Conservation (phyloP, 192 early-diverging fungal genomes). For the Tieghemiomyces parasiticus region DNA sequence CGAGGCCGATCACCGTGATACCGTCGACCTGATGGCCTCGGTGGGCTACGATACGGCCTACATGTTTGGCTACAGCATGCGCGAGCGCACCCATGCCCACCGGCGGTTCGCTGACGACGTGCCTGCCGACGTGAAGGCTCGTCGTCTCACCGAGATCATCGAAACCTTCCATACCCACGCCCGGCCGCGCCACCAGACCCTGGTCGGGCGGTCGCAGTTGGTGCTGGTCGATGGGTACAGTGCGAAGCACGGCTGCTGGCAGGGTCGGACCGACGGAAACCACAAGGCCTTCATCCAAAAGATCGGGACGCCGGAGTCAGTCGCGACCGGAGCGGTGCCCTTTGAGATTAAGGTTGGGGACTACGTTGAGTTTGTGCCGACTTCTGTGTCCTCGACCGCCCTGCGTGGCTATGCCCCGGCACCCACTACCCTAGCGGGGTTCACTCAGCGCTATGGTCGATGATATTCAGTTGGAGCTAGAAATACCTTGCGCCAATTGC, state of each 20-base stretch:
- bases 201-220: constrained; percentile 29
- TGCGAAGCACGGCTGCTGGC: constrained; percentile 25
- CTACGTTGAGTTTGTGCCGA: constrained; percentile 23
- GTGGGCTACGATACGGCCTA: constrained; percentile 60
- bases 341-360: constrained; percentile 19
- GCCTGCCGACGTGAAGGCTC: constrained; percentile 37
- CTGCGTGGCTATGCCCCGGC: constrained; percentile 26
- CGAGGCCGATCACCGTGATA: constrained; percentile 51
- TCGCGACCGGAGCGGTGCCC: neutral
- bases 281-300: constrained; percentile 47
- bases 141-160: constrained; percentile 50
- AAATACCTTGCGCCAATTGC: no score
- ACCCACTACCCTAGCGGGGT: constrained; percentile 13
- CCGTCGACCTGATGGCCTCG: constrained; percentile 42
- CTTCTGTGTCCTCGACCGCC: constrained; percentile 18
- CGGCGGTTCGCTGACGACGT: constrained; percentile 51
- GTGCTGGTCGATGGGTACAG: constrained; percentile 39
- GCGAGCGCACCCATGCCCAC: constrained; percentile 59
- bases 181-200: constrained; percentile 27
- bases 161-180: constrained; percentile 43
- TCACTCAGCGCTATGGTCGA: no score
- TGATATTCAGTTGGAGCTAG: no score
- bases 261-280: constrained; percentile 49
- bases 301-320: constrained; percentile 13
- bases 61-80: constrained; percentile 70